Evolutionary conservation across 2,329 filamentous ascomycete species (phyloP), one percentile per base, ranked within the genome.

Genomic region (Penicillium brasilianum): DNA sequence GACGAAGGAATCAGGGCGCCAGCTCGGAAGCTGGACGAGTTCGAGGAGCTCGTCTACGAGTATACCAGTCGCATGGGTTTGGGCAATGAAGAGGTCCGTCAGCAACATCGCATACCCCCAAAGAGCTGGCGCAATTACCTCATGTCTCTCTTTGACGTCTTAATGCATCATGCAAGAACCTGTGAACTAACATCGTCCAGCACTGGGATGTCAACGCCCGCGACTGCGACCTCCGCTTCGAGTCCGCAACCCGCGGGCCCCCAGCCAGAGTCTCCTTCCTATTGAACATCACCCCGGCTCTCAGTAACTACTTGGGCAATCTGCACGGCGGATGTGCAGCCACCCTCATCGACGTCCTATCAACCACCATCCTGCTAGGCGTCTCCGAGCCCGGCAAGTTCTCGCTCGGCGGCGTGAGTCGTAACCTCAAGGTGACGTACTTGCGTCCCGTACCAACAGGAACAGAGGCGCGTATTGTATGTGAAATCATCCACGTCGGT

Each of bases 301-400:
- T 98, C 70, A 97, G 93, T 62, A 99, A 98, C 82, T 85, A 91
- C 64, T 78, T 97, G 71, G 94, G 93, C 43, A 98, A 97, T 76
- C 81, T 98, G 71, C 95, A 96, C 76, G 92, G 91, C n/a, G 95
- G 95, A 18, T 88, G 86, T 64, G 82, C 86, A 0, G 84, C 90
- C 2, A 88, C 88, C 0, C 76, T 92, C 4, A 88, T 91, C 66
- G 90, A 92, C 76, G 78, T 85, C 59, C 83, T 85, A 67, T 91
- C 90, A 0, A 86, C 85, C 3, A 73, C 86, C 18, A 80, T 86
- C 3, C 74, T 91, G 13, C 75, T 83, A 10, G 81, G 88, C 39
- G 74, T 89, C 55, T 82, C 83, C 48, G 78, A 78, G 22, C 85
- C 84, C 0, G 88, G 87, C 6, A 86, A 83, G 72, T 90, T 89